Percentiles rank a stretch among this genome's conserved stretches.
phyloP scores from a whole-genome alignment of 2,329 filamentous ascomycete genomes.

The Periconia macrospinosa region DNA sequence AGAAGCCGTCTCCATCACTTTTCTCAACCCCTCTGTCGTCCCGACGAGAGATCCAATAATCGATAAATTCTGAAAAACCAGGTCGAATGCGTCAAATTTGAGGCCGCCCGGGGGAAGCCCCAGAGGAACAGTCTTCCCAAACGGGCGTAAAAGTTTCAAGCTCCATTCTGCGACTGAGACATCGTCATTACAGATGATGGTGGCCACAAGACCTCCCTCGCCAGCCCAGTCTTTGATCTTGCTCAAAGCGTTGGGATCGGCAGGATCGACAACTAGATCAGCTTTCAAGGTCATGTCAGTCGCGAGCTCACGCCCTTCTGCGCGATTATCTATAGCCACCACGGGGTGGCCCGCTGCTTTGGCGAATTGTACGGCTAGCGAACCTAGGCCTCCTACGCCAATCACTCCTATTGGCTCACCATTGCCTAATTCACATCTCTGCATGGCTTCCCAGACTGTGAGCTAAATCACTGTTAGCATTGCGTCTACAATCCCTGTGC shows the following conservation, averaged over 20 bases:
- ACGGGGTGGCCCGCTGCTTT: constrained; percentile 80
- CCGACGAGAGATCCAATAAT: not conserved
- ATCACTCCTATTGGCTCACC: constrained; percentile 63
- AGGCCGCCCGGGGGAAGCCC: not conserved
- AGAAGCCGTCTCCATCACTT: not conserved
- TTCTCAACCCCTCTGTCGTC: not conserved
- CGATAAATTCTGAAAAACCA: not conserved
- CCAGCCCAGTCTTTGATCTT: not conserved
- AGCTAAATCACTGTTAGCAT: not conserved
- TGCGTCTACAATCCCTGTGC: not conserved
- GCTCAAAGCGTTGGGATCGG: not conserved
- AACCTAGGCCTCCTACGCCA: constrained; percentile 77
- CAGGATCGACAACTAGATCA: not conserved
- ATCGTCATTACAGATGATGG: not conserved
- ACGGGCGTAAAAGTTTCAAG: not conserved
- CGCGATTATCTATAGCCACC: constrained; percentile 79
- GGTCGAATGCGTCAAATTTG: not conserved
- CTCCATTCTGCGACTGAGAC: not conserved
- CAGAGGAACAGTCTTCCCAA: not conserved
- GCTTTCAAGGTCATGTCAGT: constrained; percentile 5
- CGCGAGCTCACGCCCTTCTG: constrained; percentile 60
- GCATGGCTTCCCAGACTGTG: constrained; percentile 61
- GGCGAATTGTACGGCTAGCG: constrained; percentile 78
- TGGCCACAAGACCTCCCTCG: not conserved
- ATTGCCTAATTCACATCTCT: constrained; percentile 68